Conservation (phyloP, 805 yeast genomes). For the Jamesozyma rosinii region DNA sequence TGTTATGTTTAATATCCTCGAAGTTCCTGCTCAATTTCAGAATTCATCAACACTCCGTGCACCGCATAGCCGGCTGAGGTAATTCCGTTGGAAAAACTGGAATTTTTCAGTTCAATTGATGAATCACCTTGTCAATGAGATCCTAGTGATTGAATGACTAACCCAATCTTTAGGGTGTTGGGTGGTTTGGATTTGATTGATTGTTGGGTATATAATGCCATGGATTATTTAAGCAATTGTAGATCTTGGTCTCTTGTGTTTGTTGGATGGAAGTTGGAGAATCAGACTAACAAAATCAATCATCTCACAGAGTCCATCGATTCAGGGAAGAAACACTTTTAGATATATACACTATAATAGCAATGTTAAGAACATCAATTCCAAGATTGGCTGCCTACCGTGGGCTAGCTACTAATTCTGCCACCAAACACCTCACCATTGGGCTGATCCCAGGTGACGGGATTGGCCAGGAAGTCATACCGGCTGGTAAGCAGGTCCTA, state of each 20-base stretch:
- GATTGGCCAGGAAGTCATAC: conserved; percentile 94
- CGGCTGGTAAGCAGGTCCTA: conserved; percentile 84
- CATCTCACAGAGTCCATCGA: too few relatives aligned
- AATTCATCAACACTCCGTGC: neutral
- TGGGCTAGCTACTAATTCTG: conserved; percentile 32
- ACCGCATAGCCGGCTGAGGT: neutral
- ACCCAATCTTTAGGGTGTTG: too few relatives aligned
- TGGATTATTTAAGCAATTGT: too few relatives aligned
- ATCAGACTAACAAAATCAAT: too few relatives aligned
- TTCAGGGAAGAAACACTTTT: too few relatives aligned
- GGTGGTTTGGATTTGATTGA: too few relatives aligned
- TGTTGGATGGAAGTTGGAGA: too few relatives aligned
- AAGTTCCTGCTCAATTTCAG: neutral
- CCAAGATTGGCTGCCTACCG: conserved; percentile 26
- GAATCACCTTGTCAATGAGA: neutral
- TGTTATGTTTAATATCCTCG: too few relatives aligned
- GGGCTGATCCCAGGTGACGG: conserved; percentile 96
- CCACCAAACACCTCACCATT: conserved; percentile 41
- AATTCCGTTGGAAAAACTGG: conserved; percentile 1
- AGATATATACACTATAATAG: neutral
- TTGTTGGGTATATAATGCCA: too few relatives aligned
- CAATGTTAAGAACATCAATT: conserved; percentile 25
- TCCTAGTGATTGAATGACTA: neutral
- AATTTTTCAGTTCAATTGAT: neutral
- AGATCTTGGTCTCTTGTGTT: too few relatives aligned